Evolutionary conservation across 2,329 filamentous ascomycete genomes (phyloP).

Genomic region (Waltergamsia citrina): DNA sequence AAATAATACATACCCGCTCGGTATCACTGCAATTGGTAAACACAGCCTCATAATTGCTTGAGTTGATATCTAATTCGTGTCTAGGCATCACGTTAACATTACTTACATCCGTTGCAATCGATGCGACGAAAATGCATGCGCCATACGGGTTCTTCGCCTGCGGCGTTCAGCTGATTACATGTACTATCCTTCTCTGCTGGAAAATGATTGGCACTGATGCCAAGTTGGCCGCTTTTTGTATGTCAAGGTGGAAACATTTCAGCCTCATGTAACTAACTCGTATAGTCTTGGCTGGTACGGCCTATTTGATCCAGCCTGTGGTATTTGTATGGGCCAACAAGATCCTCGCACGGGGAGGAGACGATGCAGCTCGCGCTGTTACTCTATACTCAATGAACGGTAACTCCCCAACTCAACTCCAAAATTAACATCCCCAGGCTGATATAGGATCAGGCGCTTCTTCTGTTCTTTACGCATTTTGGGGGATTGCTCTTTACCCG

Average conservation of each 20-base stretch:
- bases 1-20: slow-evolving; percentile 27
- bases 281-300: slow-evolving; percentile 19
- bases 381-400: slow-evolving; percentile 28
- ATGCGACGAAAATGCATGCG: slow-evolving; percentile 20
- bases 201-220: slow-evolving; percentile 14
- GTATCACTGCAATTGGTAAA: slow-evolving; percentile 21
- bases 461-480: slow-evolving; percentile 26
- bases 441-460: slow-evolving; percentile 11
- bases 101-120: slow-evolving; percentile 23
- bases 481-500: slow-evolving; percentile 25
- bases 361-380: slow-evolving; percentile 24
- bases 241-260: slow-evolving; percentile 7
- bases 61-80: too few relatives aligned
- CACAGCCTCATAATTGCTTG: neutral
- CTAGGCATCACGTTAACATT: slow-evolving; percentile 15
- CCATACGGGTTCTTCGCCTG: slow-evolving; percentile 22
- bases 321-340: slow-evolving; percentile 29
- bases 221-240: slow-evolving; percentile 11
- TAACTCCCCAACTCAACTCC: too few relatives aligned
- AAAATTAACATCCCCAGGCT: neutral
- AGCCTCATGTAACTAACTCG: neutral
- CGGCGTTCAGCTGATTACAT: slow-evolving; percentile 19
- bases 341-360: slow-evolving; percentile 22
- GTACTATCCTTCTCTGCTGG: slow-evolving; percentile 21
- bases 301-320: slow-evolving; percentile 27